Percentiles rank a stretch among this genome's conserved stretches.
Conservation (phyloP, 1,284 basidiomycete genomes). For the Malassezia equina region DNA sequence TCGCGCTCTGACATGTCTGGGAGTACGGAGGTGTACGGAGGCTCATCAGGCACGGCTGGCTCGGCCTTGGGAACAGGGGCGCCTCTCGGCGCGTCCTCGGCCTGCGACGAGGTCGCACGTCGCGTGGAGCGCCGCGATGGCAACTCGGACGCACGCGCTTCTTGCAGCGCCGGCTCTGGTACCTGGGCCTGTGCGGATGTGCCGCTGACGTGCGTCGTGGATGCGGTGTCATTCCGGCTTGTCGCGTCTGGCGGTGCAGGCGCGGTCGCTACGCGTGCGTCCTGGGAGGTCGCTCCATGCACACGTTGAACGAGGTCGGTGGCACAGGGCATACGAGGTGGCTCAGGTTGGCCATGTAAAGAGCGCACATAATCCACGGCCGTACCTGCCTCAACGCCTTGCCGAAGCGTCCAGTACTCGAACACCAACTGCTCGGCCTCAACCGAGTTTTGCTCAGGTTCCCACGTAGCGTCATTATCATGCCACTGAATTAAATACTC, state of each 20-base stretch:
- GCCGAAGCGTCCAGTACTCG: conserved; percentile 4
- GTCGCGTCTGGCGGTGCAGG: no score
- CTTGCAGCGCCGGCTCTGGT: no score
- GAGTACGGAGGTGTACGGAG: background rate
- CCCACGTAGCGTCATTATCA: background rate
- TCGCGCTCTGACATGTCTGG: background rate
- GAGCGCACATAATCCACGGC: background rate
- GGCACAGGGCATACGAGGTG: background rate
- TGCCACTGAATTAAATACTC: conserved; percentile 12
- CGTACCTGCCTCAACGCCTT: background rate
- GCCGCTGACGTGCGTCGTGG: no score
- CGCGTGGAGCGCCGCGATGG: background rate
- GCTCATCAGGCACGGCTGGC: background rate
- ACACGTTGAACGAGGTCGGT: background rate
- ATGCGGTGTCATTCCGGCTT: no score
- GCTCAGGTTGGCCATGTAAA: background rate
- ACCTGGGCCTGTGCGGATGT: no score
- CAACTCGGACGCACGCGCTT: background rate
- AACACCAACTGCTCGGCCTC: conserved; percentile 9
- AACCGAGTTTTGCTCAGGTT: conserved; percentile 7
- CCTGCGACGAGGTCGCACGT: background rate
- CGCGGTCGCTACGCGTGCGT: no score
- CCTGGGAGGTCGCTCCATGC: no score
- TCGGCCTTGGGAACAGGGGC: background rate
- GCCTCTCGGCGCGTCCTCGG: background rate